Evolutionary conservation across 768 basidiomycete genomes (phyloP), one percentile per base, ranked within the genome.

Genomic region (Baorangia bicolor): DNA sequence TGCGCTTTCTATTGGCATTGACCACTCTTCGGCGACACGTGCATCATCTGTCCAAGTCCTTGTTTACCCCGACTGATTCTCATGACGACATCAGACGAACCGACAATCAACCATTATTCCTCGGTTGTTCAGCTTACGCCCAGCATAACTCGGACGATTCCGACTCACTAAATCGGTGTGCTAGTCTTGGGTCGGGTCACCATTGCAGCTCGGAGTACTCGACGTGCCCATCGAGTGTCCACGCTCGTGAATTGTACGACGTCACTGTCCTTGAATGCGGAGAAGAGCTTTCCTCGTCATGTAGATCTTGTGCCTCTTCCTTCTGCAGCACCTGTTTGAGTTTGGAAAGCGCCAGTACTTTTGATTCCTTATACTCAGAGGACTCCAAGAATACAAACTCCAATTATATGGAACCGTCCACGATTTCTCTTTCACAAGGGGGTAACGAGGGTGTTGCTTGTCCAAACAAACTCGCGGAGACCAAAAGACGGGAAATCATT

Each of bases 261-360:
- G 18, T 21, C 18, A 18, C 12, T 18, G 30, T 31, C 25, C n/a
- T n/a, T 13, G 34, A 34, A 53, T 51, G 33, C 11, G 38, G 33
- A 18, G 16, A 39, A 38, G 57, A 23, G 6, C 31, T 28, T 35
- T 51, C 43, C n/a, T 56, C 57, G 28, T 56, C 58, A 4, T 42
- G 49, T 35, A 16, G 35, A 46, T 60, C 61, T 5, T 55, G 33
- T 11, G 12, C 30, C 43, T 58, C 59, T 37, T 65, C 66, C 10
- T 58, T 16, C 21, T 70, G 68, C 46, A 66, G 69, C 47, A 66
- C 59, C 43, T 70, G 64, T 38, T 60, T 46, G 21, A 59, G 58
- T 39, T 42, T 38, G 37, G 58, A 44, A 27, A 60, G 59, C 39
- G 5, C 25, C 39, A 42, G 49, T 23, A 27, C 53, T 27, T 57